phyloP scores from a whole-genome alignment of 2,329 filamentous ascomycete species.

The Penicillium sp. region DNA sequence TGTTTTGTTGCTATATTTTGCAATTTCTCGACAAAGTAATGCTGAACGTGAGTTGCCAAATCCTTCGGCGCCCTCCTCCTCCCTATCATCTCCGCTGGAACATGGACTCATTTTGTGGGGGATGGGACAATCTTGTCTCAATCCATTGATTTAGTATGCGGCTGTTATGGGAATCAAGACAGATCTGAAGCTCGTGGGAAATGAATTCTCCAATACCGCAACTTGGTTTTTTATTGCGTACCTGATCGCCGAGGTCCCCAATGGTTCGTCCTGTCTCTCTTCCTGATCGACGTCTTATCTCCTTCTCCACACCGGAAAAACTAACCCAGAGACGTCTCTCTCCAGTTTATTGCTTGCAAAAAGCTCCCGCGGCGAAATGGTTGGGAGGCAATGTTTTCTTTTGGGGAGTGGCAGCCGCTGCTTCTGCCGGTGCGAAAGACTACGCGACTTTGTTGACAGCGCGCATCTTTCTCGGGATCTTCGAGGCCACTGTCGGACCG shows the following conservation, averaged over 20 bases:
- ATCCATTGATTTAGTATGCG: slow-evolving; percentile 42
- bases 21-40: slow-evolving; percentile 33
- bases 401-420: slow-evolving; percentile 40
- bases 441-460: slow-evolving; percentile 51
- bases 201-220: slow-evolving; percentile 56
- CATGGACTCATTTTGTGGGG: no score
- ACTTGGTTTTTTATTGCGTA: slow-evolving; percentile 58
- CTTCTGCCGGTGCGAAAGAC: slow-evolving; percentile 48
- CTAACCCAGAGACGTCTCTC: background rate
- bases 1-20: slow-evolving; percentile 30
- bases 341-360: slow-evolving; percentile 20
- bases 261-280: slow-evolving; percentile 36
- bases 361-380: slow-evolving; percentile 38
- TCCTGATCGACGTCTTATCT: background rate
- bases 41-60: slow-evolving; percentile 19
- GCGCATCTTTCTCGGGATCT: slow-evolving; percentile 55
- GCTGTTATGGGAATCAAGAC: slow-evolving; percentile 57
- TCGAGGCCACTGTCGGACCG: slow-evolving; percentile 56
- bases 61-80: background rate
- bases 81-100: no score
- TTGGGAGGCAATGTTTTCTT: slow-evolving; percentile 53
- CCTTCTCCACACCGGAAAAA: background rate
- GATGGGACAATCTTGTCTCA: background rate
- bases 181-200: slow-evolving; percentile 49
- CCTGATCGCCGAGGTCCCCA: slow-evolving; percentile 53